These are phyloP conservation scores for Herpetomonas samuelpessoai DNA, from an alignment of 208 protist species.

Conservation along the genomic window DNA sequence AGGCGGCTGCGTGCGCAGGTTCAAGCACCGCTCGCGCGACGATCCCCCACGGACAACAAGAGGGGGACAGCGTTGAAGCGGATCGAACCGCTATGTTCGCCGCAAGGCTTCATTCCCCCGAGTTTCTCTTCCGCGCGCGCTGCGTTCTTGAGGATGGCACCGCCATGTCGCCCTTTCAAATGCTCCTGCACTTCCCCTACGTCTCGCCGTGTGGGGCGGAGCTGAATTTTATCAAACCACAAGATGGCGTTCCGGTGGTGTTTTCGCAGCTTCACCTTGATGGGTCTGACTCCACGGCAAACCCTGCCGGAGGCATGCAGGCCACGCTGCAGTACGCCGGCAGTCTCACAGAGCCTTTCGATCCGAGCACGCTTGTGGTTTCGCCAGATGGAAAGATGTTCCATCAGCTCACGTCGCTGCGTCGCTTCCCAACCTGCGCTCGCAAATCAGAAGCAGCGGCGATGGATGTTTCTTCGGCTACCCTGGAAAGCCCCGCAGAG, in stretches of 20 bases:
- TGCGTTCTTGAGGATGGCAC: slow-evolving; percentile 12
- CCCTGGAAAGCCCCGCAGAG: too few relatives aligned
- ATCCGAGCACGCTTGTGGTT: slow-evolving; percentile 12
- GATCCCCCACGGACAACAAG: background rate
- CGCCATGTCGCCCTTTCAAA: slow-evolving; percentile 10
- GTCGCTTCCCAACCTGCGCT: background rate
- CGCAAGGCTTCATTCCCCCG: background rate
- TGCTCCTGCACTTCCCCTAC: slow-evolving; percentile 31
- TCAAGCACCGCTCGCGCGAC: background rate
- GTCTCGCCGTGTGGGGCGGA: slow-evolving; percentile 31
- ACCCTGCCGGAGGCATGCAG: background rate
- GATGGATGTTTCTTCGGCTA: background rate
- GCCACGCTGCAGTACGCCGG: slow-evolving; percentile 20
- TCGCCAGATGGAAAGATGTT: slow-evolving; percentile 28
- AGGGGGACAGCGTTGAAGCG: background rate
- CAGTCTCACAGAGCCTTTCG: slow-evolving; percentile 18
- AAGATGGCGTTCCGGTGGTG: slow-evolving; percentile 35
- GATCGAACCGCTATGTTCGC: background rate
- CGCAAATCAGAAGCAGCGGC: background rate
- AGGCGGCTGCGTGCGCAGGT: background rate
- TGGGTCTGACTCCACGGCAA: background rate
- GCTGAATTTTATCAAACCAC: slow-evolving; percentile 31
- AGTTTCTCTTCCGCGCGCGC: background rate
- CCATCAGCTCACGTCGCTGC: slow-evolving; percentile 23
- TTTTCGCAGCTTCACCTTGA: slow-evolving; percentile 18